A percentile compares a stretch with the other conserved stretches of the same genome.
Conservation (phyloP, 352 stramenopile species). For the Phytophthora crassamura region DNA sequence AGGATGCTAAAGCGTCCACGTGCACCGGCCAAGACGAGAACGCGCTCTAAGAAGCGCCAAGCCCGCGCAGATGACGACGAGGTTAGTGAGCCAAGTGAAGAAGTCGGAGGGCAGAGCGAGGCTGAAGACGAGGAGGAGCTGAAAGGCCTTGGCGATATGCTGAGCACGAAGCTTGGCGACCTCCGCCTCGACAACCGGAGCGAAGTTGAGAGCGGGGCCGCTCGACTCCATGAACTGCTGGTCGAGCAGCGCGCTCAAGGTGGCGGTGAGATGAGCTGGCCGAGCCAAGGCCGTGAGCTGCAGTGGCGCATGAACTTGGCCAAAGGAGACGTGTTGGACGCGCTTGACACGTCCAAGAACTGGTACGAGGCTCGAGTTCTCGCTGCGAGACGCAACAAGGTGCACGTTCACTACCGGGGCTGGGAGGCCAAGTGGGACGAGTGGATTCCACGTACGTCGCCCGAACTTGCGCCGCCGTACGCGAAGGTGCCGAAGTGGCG, state of each 20-base stretch:
- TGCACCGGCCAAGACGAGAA: not conserved
- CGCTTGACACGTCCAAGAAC: constrained; percentile 15
- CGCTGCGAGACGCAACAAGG: constrained; percentile 23
- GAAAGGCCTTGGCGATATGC: not conserved
- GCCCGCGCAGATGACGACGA: not conserved
- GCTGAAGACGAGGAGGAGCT: constrained; percentile 12
- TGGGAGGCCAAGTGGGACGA: constrained; percentile 37
- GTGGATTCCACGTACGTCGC: constrained; percentile 29
- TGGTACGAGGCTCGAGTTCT: constrained; percentile 33
- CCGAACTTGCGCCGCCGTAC: constrained; percentile 22
- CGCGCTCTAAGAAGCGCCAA: constrained; percentile 23
- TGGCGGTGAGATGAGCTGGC: constrained; percentile 10
- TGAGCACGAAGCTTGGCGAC: constrained; percentile 25
- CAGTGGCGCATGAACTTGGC: constrained; percentile 16
- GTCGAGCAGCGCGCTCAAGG: constrained; percentile 19
- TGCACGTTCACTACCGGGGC: constrained; percentile 32
- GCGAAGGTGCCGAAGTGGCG: constrained; percentile 26
- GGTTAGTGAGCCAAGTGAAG: not conserved
- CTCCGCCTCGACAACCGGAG: constrained; percentile 32
- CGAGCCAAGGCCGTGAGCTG: constrained; percentile 19
- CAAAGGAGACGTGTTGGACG: constrained; percentile 23
- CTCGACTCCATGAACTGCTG: constrained; percentile 23
- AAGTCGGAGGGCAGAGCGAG: constrained; percentile 6
- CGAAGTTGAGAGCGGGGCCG: constrained; percentile 3
- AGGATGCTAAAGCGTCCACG: constrained; percentile 27